Base-by-base conservation (phyloP, 768 basidiomycete species). In the Tephrocybe sp. region DNA sequence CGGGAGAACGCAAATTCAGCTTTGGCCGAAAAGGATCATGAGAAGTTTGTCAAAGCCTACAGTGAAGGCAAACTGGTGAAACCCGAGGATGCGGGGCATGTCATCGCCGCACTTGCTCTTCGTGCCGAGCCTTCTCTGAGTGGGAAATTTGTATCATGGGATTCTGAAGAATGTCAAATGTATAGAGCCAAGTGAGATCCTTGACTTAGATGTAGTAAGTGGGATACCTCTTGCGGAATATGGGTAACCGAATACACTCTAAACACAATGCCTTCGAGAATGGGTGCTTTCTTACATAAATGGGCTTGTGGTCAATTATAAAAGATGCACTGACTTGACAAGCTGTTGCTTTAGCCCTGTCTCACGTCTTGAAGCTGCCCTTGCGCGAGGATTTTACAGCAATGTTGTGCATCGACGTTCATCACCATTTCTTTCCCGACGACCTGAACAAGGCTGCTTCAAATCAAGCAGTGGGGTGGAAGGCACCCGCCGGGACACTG, bases 101-200 rank as follows among this genome's bases (percentile, higher is more conserved):
- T 93, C 45, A 83, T 94, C 55, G 93, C 92, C 9, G 78, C 80
- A 6, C 70, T 95, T 18, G 78, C 86, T 1, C 62, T 95, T n/a
- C 58, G 63, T 13, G 92, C 89, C 3, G 74, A 83, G 5, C 72
- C 75, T 56, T 66, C 72, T 3, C 64, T 92, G 34, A 87, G 76
- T 46, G 94, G 94, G 19, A 69, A 83, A 59, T 98, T 93, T 61
- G 71, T 95, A 47, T 83, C 74, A 59, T 96, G 92, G 90, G 80
- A 90, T 60, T 78, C 80, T 19, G 83, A 84, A 21, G 80, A 80
- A 53, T 89, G 87, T 65, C 73, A 70, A 60, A 69, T 74, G 8
- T 87, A 80, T 64, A 71, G 77, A 55, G 39, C 54, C 27, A 39
- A 48, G 30, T 51, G 28, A 34, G 28, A 27, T 19, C n/a, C n/a